Percentiles rank a stretch among this genome's conserved stretches.
phyloP scores from a whole-genome alignment of 345 rosid genomes.

The Barbarea vulgaris region DNA sequence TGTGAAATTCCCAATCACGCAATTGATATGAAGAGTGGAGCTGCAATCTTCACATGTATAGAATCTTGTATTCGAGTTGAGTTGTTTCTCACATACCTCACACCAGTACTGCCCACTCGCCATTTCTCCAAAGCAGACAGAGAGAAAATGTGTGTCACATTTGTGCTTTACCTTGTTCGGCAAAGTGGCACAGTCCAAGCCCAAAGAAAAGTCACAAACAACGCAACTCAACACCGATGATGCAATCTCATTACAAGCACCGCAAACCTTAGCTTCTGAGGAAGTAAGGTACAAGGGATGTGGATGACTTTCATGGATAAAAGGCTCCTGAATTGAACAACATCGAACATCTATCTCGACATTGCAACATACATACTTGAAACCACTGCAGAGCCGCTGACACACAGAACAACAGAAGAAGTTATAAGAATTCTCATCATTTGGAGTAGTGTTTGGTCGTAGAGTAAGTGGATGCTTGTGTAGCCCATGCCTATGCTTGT shows the following conservation, averaged over 20 bases:
- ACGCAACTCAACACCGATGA: slow-evolving; percentile 13
- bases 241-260: neutral
- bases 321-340: slow-evolving; percentile 1
- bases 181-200: slow-evolving; percentile 7
- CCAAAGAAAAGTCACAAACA: slow-evolving; percentile 5
- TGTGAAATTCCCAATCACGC: neutral
- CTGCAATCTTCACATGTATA: neutral
- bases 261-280: neutral
- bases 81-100: neutral
- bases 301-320: neutral
- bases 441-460: neutral
- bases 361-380: slow-evolving; percentile 24
- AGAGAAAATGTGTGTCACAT: neutral
- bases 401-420: neutral
- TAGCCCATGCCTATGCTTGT: neutral
- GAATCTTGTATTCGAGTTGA: neutral
- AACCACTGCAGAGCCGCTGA: slow-evolving; percentile 13
- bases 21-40: neutral
- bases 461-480: neutral
- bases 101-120: neutral
- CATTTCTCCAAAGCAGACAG: neutral
- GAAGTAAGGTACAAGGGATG: neutral
- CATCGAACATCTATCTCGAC: slow-evolving; percentile 16
- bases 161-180: slow-evolving; percentile 6
- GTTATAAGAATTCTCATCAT: neutral